Base-by-base conservation (phyloP, 1,284 basidiomycete species). In the Anthracocystis setariae region DNA sequence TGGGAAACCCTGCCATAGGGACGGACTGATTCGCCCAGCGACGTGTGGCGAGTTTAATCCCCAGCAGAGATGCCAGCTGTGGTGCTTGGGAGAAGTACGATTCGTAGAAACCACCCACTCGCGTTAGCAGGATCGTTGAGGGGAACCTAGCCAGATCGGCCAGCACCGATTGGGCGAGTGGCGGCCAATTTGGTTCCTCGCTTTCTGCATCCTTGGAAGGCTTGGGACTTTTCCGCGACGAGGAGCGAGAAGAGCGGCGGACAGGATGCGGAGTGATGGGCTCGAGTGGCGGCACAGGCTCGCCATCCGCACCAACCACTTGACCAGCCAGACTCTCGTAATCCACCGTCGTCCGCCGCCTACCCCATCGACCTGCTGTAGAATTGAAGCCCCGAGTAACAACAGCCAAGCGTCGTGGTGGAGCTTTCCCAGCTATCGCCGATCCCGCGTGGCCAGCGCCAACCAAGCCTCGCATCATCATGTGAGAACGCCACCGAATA, bases 91-190 rank as follows among this genome's bases (percentile, higher is more conserved):
- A 51, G 59, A 81, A 81, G 63, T 82, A 82, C n/a, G 77, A 77
- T 64, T 82, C 81, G 67, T 82, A 82, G 40, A 82, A 82, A 7
- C 76, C 74, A 13, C 81, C 81, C 2, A 82, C 80, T 15, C 80
- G 63, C 5, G 81, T 82, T 18, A 82, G 73, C 5, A 82, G 69
- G 25, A 82, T 74, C 44, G 80, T 80, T 17, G 53, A 33, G 17
- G 78, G 77, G 43, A 78, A 81, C 12, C 64, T 47, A 0, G 68
- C 63, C 59, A 81, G 62, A 46, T 82, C 79, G 27, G 52, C 56
- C n/a, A 77, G 60, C 0, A 82, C 77, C 37, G 72, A 59, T 44
- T 74, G 64, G 5, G 78, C 81, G 7, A 81, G 62, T 1, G 74
- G 75, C 4, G 81, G 78, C 79, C 79, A 82, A n/a, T 46, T 39